These are phyloP conservation scores for Pyrenophora graminea DNA, from an alignment of 2,329 filamentous ascomycete species.

Conservation along the genomic window DNA sequence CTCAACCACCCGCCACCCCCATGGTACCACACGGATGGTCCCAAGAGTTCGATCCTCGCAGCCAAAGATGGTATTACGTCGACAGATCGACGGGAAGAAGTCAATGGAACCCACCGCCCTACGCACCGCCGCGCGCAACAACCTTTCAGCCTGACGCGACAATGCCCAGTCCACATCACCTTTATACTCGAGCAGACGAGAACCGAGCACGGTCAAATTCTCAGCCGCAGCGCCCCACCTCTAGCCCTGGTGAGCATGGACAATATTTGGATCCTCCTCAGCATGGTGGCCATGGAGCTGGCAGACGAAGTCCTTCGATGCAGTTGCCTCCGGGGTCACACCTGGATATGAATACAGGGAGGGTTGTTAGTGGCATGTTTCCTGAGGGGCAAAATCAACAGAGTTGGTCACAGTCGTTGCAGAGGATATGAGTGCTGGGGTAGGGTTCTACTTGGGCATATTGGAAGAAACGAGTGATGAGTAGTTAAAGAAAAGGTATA, in stretches of 20 bases:
- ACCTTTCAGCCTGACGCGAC: conserved; percentile 5
- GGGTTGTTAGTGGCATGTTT: conserved; percentile 20
- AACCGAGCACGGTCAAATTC: conserved; percentile 6
- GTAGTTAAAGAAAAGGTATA: too few species aligned
- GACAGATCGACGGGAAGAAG: conserved; percentile 63
- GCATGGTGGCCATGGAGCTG: not conserved
- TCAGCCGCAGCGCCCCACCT: conserved; percentile 7
- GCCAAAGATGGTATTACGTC: conserved; percentile 67
- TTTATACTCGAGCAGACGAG: not conserved
- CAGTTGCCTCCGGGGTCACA: conserved; percentile 19
- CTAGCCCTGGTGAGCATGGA: not conserved
- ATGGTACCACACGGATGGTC: conserved; percentile 59
- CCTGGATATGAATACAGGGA: conserved; percentile 21
- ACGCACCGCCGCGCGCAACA: conserved; percentile 2
- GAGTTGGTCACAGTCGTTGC: conserved; percentile 10
- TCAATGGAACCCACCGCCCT: conserved; percentile 60
- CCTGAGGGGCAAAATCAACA: conserved; percentile 13
- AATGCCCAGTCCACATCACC: conserved; percentile 3
- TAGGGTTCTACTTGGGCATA: too few species aligned
- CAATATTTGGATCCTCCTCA: conserved; percentile 6
- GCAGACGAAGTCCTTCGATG: conserved; percentile 7
- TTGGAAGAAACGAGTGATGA: too few species aligned
- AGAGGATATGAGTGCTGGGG: conserved; percentile 4
- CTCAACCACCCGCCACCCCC: conserved; percentile 25
- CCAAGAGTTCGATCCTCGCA: conserved; percentile 63